Evolutionary conservation across 352 stramenopile genomes (phyloP).

Genomic region (Pythium coloratum): DNA sequence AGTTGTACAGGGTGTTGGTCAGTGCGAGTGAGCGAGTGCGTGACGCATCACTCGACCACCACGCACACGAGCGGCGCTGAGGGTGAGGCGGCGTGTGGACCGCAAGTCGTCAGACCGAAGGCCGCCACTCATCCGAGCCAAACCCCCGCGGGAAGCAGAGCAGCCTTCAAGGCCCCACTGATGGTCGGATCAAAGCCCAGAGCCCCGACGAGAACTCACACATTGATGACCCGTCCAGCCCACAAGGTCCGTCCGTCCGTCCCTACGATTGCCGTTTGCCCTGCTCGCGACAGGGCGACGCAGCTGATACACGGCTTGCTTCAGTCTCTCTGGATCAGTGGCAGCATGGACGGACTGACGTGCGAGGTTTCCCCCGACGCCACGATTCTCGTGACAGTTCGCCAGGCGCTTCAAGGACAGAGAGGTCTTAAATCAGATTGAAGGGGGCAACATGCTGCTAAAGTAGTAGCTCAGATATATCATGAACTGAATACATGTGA

Average conservation of each 20-base stretch:
- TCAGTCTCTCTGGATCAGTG: neutral
- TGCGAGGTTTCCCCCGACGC: neutral
- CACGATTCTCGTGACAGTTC: neutral
- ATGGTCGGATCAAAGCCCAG: no score
- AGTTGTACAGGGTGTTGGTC: no score
- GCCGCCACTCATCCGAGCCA: neutral
- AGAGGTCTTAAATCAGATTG: neutral
- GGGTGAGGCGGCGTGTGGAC: no score
- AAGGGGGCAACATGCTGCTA: neutral
- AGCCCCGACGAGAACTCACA: no score
- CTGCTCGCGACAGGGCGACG: neutral
- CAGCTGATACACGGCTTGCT: neutral
- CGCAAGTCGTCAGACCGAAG: no score
- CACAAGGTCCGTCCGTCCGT: no score
- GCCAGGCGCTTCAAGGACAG: neutral
- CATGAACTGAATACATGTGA: neutral
- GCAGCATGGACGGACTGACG: no score
- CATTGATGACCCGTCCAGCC: no score
- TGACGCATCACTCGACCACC: neutral
- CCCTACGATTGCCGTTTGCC: neutral
- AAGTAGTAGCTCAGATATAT: neutral
- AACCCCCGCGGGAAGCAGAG: neutral
- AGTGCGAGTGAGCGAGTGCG: neutral
- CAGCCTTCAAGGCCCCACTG: neutral
- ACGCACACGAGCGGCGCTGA: neutral